phyloP scores from a whole-genome alignment of 2,329 filamentous ascomycete species.

The Canariomyces notabilis region DNA sequence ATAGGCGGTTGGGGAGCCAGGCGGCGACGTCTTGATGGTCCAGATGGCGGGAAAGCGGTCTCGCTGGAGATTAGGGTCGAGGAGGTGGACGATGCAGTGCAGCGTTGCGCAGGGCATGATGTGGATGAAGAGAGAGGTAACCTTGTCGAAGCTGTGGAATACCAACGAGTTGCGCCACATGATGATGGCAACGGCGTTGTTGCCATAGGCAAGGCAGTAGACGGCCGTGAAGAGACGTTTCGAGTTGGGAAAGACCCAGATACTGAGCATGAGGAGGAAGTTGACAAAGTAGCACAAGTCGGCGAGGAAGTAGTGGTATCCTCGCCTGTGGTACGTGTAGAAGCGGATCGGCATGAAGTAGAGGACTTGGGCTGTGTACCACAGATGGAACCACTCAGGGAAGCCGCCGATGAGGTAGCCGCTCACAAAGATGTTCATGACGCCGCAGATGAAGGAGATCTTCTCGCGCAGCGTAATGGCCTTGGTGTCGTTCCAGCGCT shows the following conservation, averaged over 20 bases:
- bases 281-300: slow-evolving; percentile 99
- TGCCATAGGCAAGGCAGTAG: slow-evolving; percentile 90
- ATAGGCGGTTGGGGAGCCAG: slow-evolving; percentile 75
- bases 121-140: slow-evolving; percentile 97
- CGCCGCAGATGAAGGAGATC: slow-evolving; percentile 89
- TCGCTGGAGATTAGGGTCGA: slow-evolving; percentile 59
- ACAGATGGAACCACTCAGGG: slow-evolving; percentile 82
- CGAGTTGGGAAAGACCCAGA: slow-evolving; percentile 87
- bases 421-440: slow-evolving; percentile 95
- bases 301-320: slow-evolving; percentile 94
- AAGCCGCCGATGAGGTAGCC: slow-evolving; percentile 86
- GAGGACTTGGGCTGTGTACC: slow-evolving; percentile 81
- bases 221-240: slow-evolving; percentile 88
- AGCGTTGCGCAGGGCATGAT: slow-evolving; percentile 96
- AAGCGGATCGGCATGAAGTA: slow-evolving; percentile 98
- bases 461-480: slow-evolving; percentile 88
- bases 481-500: slow-evolving; percentile 83
- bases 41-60: slow-evolving; percentile 79
- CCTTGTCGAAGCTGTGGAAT: slow-evolving; percentile 97
- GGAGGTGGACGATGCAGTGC: slow-evolving; percentile 85
- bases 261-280: slow-evolving; percentile 69
- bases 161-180: slow-evolving; percentile 99
- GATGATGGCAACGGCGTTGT: slow-evolving; percentile 95
- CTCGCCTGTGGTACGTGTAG: slow-evolving; percentile 84
- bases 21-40: slow-evolving; percentile 64